Evolutionary conservation across 2,329 filamentous ascomycete genomes (phyloP).

Genomic region (Periconia sp.): DNA sequence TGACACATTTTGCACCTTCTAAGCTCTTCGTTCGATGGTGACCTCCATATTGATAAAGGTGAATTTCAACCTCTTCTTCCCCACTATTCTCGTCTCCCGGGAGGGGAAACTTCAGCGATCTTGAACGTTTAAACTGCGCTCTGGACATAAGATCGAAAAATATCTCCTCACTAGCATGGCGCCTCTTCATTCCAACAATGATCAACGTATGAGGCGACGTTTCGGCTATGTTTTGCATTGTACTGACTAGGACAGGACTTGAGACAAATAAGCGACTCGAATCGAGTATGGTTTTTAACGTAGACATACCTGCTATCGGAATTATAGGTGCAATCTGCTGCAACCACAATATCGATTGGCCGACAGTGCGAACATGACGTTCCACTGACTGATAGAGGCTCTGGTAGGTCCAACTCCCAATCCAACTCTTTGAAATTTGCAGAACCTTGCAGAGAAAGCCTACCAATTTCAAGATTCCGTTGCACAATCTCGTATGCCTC

Average conservation of each 20-base stretch:
- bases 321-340: slow-evolving; percentile 76
- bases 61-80: slow-evolving; percentile 29
- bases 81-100: slow-evolving; percentile 28
- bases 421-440: slow-evolving; percentile 58
- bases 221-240: slow-evolving; percentile 53
- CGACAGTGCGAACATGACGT: slow-evolving; percentile 2
- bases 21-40: background rate
- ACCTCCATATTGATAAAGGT: slow-evolving; percentile 15
- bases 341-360: slow-evolving; percentile 60
- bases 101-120: slow-evolving; percentile 16
- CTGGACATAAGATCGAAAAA: slow-evolving; percentile 62
- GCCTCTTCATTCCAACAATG: slow-evolving; percentile 66
- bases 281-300: background rate
- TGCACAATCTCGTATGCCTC: slow-evolving; percentile 64
- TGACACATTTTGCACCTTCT: background rate
- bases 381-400: background rate
- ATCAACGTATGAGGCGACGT: slow-evolving; percentile 54
- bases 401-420: slow-evolving; percentile 61
- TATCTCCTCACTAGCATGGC: slow-evolving; percentile 65
- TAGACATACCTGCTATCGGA: slow-evolving; percentile 54
- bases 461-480: slow-evolving; percentile 52
- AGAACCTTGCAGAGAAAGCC: background rate
- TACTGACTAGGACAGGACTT: slow-evolving; percentile 63
- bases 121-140: slow-evolving; percentile 27
- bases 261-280: background rate